Evolutionary conservation across 106 monocot species (phyloP).

Genomic region (Iris macrosiphon): DNA sequence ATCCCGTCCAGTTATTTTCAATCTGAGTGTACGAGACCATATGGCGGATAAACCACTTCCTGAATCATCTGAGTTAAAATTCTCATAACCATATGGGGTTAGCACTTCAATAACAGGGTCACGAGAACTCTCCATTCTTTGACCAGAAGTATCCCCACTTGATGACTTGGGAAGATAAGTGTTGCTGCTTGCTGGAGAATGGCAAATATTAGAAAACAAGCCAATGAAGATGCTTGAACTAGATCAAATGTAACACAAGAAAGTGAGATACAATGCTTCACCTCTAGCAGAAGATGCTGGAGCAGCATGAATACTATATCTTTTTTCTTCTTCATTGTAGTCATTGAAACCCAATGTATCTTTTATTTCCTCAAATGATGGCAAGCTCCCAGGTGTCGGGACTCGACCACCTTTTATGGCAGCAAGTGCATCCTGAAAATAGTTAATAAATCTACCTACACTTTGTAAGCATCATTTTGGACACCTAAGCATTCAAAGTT

Average conservation of each 20-base stretch:
- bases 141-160: conserved; percentile 15
- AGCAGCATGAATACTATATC: conserved; percentile 30
- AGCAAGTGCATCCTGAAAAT: conserved; percentile 73
- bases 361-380: conserved; percentile 92
- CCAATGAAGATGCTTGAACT: neutral
- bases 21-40: conserved; percentile 69
- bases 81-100: conserved; percentile 44
- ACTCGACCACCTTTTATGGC: conserved; percentile 88
- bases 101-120: conserved; percentile 77
- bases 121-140: conserved; percentile 8
- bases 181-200: conserved; percentile 16
- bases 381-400: conserved; percentile 78
- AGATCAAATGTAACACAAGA: neutral
- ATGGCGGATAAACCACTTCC: conserved; percentile 36
- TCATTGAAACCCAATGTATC: conserved; percentile 78
- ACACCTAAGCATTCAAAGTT: no score
- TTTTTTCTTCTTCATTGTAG: conserved; percentile 91
- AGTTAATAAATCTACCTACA: no score
- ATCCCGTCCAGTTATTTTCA: conserved; percentile 86
- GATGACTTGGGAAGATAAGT: conserved; percentile 3
- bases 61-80: conserved; percentile 35
- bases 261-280: neutral
- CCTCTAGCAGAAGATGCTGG: conserved; percentile 29
- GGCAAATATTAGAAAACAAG: conserved; percentile 26
- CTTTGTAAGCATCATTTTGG: no score